A percentile compares a stretch with the other conserved stretches of the same genome.
Conservation (phyloP, 208 protist species). For the Crithidia acanthocephali region DNA sequence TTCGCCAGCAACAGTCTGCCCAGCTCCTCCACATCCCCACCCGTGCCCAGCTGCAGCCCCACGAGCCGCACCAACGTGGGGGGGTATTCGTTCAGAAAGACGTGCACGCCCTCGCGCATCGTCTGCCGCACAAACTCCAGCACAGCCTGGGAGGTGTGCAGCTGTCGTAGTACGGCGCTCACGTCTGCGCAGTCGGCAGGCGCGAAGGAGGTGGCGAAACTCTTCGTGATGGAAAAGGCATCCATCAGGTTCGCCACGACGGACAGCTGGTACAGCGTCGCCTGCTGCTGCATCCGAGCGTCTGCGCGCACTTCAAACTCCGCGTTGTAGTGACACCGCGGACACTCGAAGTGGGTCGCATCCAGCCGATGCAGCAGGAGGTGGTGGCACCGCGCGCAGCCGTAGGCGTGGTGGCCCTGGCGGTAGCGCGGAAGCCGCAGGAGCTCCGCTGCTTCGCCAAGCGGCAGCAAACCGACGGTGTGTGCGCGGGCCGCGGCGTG, state of each 20-base stretch:
- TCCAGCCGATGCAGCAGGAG: conserved; percentile 41
- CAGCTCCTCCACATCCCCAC: conserved; percentile 37
- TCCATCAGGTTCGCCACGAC: conserved; percentile 55
- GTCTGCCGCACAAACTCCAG: conserved; percentile 51
- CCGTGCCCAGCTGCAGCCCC: conserved; percentile 59
- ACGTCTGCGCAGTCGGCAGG: conserved; percentile 26
- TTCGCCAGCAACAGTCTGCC: conserved; percentile 45
- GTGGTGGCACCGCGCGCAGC: conserved; percentile 63
- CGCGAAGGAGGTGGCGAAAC: conserved; percentile 47
- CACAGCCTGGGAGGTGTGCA: conserved; percentile 24
- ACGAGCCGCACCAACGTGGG: conserved; percentile 35
- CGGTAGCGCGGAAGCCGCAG: conserved; percentile 44
- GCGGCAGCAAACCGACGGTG: conserved; percentile 32
- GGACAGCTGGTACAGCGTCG: conserved; percentile 66
- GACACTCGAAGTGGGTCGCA: conserved; percentile 49
- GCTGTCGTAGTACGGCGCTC: conserved; percentile 41
- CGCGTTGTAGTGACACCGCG: conserved; percentile 76
- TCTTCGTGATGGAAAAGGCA: conserved; percentile 53
- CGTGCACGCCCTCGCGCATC: conserved; percentile 55
- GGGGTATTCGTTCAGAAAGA: conserved; percentile 47
- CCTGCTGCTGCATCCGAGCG: conserved; percentile 51
- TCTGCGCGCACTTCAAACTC: conserved; percentile 63
- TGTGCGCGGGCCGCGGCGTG: conserved; percentile 23
- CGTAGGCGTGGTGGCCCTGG: conserved; percentile 45
- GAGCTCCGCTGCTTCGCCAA: conserved; percentile 37